Base-by-base conservation (phyloP, 2,329 filamentous ascomycete genomes). In the Colletotrichum sp. region DNA sequence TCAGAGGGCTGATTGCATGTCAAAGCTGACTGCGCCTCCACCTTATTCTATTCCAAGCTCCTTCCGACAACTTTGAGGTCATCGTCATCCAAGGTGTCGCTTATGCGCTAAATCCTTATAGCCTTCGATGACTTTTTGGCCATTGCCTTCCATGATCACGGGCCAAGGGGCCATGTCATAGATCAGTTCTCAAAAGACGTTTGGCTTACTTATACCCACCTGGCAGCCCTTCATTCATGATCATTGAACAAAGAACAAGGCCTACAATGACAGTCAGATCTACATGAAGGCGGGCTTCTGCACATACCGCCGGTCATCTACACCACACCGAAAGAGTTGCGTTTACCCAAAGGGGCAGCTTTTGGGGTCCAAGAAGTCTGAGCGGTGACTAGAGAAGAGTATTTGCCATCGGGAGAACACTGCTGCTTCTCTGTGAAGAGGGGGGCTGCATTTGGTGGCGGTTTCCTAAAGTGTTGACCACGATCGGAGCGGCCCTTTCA, bases 1-100 rank as follows among this genome's bases (percentile, higher is more conserved):
- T 34, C 47, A 18, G 38, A 18, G 58, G 71, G 27, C 38, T 70
- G 38, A 58, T 54, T 66, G 71, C 67, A 73, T 70, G 61, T 36
- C 38, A 62, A 70, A 55, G n/a, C 36, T 36, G 61, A 57, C 67
- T 70, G 66, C 70, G 59, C 61, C 47, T 29, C 18, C 27, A 55
- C 16, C 36, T 12, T 33, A 38, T 64, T 73, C 70, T 73, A 73
- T 73, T 70, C 70, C 70, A 65, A 55, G 62, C 18, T 54, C 51
- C n/a, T 36, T 43, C 13, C 29, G n/a, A 31, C 29, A 34, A 15
- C 21, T 27, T n/a, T 51, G 27, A 36, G 29, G 29, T 36, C 63
- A 66, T 55, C 29, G 31, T 33, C 63, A 66, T 55, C 29, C 16
- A 34, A 24, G 43, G 29, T 66, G 31, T 21, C 24, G 31, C 27